These are phyloP conservation scores for Wilhelminamyces savonicus DNA, from an alignment of 805 yeast genomes.

Conservation along the genomic window DNA sequence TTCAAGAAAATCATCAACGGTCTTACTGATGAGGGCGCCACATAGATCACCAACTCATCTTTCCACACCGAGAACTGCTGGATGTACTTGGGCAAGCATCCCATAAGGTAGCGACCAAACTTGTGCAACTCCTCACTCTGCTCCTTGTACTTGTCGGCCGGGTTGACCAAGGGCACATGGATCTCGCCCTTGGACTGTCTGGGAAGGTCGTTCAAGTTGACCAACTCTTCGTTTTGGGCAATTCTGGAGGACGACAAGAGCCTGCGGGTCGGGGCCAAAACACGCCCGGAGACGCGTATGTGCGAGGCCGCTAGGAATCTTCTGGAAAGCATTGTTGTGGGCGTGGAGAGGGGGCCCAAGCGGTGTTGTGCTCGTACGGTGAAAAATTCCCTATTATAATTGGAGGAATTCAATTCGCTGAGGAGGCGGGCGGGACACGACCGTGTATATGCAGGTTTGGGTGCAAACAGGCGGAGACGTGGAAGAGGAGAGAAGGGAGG, in stretches of 20 bases:
- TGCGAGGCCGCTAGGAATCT: no score
- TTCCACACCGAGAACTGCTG: slow-evolving; percentile 89
- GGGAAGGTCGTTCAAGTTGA: slow-evolving; percentile 30
- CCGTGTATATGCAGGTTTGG: no score
- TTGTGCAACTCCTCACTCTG: slow-evolving; percentile 68
- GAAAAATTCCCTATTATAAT: no score
- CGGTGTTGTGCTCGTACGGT: no score
- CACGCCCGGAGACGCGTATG: no score
- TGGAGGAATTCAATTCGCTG: no score
- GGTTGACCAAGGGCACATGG: slow-evolving; percentile 56
- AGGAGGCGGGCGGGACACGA: no score
- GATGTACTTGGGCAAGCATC: slow-evolving; percentile 72
- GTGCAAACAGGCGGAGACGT: no score
- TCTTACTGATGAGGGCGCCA: slow-evolving; percentile 68
- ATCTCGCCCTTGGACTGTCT: slow-evolving; percentile 27
- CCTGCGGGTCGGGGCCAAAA: no score
- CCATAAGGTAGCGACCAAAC: slow-evolving; percentile 74
- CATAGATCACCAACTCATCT: slow-evolving; percentile 72
- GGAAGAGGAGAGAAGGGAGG: no score
- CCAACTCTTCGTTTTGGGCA: slow-evolving; percentile 18
- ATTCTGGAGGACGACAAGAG: slow-evolving; percentile 1
- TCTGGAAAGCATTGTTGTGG: no score
- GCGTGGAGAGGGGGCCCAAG: no score
- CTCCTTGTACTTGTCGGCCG: slow-evolving; percentile 67
- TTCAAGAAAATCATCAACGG: slow-evolving; percentile 68